Evolutionary conservation across 2,329 filamentous ascomycete genomes (phyloP), one percentile per base, ranked within the genome.

Genomic region (Aspergillus tamarii): DNA sequence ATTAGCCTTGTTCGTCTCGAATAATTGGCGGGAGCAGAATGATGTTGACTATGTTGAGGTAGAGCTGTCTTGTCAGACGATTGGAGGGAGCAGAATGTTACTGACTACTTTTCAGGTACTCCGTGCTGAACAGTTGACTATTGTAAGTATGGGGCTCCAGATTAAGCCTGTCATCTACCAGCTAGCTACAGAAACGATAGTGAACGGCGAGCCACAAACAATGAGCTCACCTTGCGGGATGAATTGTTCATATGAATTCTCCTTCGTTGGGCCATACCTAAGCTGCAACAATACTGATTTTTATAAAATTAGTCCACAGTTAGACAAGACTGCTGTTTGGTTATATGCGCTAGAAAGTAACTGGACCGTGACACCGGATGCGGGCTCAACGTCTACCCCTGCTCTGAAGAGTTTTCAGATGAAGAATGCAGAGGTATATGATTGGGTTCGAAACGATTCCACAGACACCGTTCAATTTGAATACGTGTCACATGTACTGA

Each of bases 281-380:
- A 53, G 30, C 30, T 53, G 50, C 28, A 34, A 19, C 26, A 30
- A 10, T 10, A 53, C 50, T 0, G 30, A 19, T 28, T 0, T 34
- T 11, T 16, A 53, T 0, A 34, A 53, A 3, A 0, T 28, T 2
- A 34, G 12, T n/a, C 12, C 21, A 3, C 26, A 0, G 2, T 30
- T 0, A 28, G n/a, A 53, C 14, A 1, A 0, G 0, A 53, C 8
- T 28, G 1, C 0, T 12, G 1, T 3, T 1, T 34, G 4, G 45
- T 4, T 48, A 2, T 23, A 1, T 23, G 45, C 23, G 0, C 14
- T 48, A 0, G 23, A 48, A 4, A 28, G 12, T 1, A 19, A 32
- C 19, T 53, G 50, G 50, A 53, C 48, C 0, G 19, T 19, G 10
- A 48, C 1, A 14, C 45, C 45, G 1, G 0, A 8, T 19, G 39